Evolutionary conservation across 305 asterid species (phyloP).

Genomic region (Fraxinus dipetala): DNA sequence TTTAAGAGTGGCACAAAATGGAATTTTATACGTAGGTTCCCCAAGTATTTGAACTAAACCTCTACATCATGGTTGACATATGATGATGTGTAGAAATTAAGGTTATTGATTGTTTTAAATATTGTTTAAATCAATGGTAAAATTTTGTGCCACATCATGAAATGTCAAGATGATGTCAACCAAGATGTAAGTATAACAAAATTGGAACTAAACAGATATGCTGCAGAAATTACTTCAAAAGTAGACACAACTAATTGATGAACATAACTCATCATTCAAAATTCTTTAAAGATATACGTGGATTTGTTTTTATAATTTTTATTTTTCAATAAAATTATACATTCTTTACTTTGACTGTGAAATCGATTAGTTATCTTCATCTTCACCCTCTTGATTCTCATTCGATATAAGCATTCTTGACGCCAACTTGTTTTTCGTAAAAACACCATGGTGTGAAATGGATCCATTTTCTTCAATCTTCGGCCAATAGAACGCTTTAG

Average conservation of each 20-base stretch:
- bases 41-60: not conserved
- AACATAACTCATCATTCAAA: not conserved
- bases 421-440: constrained; percentile 14
- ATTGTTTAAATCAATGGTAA: too few relatives aligned
- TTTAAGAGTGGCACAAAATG: not conserved
- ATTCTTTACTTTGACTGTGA: not conserved
- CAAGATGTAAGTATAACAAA: too few relatives aligned
- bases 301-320: not conserved
- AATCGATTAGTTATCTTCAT: constrained; percentile 19
- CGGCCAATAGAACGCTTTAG: not conserved
- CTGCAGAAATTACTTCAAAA: not conserved
- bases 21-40: not conserved
- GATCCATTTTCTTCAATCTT: constrained; percentile 8
- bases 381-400: constrained; percentile 33
- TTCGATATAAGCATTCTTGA: constrained; percentile 19
- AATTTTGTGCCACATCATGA: too few relatives aligned
- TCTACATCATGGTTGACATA: too few relatives aligned
- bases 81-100: too few relatives aligned
- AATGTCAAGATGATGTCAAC: too few relatives aligned
- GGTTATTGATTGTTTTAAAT: too few relatives aligned
- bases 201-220: not conserved
- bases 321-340: not conserved
- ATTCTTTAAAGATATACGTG: not conserved
- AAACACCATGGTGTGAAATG: not conserved
- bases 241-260: not conserved